Evolutionary conservation across 2,329 filamentous ascomycete genomes (phyloP).

Genomic region (Parafenestella ontariensis): DNA sequence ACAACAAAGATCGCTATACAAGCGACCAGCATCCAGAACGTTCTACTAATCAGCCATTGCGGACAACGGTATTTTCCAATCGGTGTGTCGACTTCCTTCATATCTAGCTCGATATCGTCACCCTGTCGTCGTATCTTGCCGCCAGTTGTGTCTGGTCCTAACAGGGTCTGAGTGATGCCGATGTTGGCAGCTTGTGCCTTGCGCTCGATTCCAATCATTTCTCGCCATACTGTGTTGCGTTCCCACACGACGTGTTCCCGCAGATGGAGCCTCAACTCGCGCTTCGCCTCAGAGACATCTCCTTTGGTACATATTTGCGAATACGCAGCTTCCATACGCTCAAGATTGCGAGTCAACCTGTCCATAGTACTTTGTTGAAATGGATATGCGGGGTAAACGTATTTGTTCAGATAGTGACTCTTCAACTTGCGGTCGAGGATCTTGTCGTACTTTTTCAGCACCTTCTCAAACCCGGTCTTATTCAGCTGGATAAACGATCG

Average conservation of each 20-base stretch:
- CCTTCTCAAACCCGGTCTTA: conserved; percentile 94
- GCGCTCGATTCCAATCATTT: conserved; percentile 97
- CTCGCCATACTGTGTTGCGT: conserved; percentile 96
- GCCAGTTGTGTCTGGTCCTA: conserved; percentile 75
- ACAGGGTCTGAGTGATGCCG: conserved; percentile 76
- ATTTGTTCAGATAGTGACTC: conserved; percentile 73
- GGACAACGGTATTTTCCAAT: conserved; percentile 79
- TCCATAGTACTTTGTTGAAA: conserved; percentile 78
- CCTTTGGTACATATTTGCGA: conserved; percentile 82
- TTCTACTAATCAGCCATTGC: conserved; percentile 81
- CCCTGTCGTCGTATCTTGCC: conserved; percentile 78
- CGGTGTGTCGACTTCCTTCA: conserved; percentile 78
- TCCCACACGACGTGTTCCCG: conserved; percentile 99
- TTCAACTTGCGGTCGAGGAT: conserved; percentile 85
- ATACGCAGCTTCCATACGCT: conserved; percentile 79
- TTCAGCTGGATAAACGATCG: conserved; percentile 97
- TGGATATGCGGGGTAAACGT: conserved; percentile 80
- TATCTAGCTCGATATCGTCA: conserved; percentile 72
- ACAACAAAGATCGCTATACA: conserved; percentile 77
- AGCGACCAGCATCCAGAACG: conserved; percentile 76
- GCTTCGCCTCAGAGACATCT: conserved; percentile 76
- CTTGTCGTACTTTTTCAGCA: conserved; percentile 98
- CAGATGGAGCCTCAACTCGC: conserved; percentile 87
- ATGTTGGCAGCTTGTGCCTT: conserved; percentile 94
- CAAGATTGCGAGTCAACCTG: conserved; percentile 73